A percentile compares a stretch with the other conserved stretches of the same genome.
Conservation (phyloP, 768 basidiomycete genomes). For the Melanogaster broomeanus region DNA sequence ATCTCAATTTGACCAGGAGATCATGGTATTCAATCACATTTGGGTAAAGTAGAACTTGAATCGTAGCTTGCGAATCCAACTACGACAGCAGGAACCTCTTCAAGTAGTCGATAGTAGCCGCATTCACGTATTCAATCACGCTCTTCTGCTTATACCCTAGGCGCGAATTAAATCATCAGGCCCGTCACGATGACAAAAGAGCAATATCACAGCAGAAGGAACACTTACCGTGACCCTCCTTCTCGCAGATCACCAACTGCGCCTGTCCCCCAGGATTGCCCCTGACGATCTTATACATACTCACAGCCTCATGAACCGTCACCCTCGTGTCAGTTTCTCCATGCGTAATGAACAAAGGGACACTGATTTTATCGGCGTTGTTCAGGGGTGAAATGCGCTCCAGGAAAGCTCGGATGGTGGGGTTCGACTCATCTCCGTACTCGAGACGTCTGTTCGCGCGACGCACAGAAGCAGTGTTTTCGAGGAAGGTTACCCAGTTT, state of each 20-base stretch:
- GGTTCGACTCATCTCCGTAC: slow-evolving; percentile 43
- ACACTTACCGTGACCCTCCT: slow-evolving; percentile 43
- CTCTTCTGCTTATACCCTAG: slow-evolving; percentile 45
- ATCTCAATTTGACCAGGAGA: no score
- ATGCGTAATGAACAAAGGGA: slow-evolving; percentile 42
- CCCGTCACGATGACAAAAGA: neutral
- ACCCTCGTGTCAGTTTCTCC: slow-evolving; percentile 44
- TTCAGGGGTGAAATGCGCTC: slow-evolving; percentile 42
- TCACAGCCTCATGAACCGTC: slow-evolving; percentile 39
- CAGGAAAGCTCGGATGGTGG: slow-evolving; percentile 38
- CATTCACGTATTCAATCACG: slow-evolving; percentile 44
- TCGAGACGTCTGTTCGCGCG: slow-evolving; percentile 38
- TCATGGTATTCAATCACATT: no score
- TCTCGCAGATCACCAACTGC: slow-evolving; percentile 42
- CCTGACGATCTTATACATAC: slow-evolving; percentile 37
- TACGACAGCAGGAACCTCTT: slow-evolving; percentile 34
- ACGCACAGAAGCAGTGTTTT: slow-evolving; percentile 40
- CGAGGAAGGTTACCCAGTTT: slow-evolving; percentile 43
- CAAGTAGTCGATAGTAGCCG: slow-evolving; percentile 39
- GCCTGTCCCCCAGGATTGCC: slow-evolving; percentile 24
- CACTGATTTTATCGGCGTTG: slow-evolving; percentile 35
- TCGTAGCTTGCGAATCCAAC: slow-evolving; percentile 2
- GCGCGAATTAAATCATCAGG: no score
- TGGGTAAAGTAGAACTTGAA: neutral
- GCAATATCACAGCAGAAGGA: neutral